These are phyloP conservation scores for Candida buenavistaensis DNA, from an alignment of 1,139 yeast genomes.

Conservation along the genomic window DNA sequence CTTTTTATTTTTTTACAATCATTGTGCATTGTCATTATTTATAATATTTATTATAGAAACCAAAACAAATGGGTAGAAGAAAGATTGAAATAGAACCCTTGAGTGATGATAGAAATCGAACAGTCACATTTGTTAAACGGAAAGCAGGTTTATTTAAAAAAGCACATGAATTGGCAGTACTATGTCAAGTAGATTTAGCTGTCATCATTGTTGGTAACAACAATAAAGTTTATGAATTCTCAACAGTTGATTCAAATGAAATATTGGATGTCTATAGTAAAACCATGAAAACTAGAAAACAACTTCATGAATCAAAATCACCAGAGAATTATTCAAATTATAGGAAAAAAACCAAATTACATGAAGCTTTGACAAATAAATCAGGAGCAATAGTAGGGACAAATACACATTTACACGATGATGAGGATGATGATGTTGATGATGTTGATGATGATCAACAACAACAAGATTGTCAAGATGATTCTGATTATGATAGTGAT, in stretches of 20 bases:
- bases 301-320: slow-evolving; percentile 56
- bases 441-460: slow-evolving; percentile 10
- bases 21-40: too few relatives aligned
- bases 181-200: slow-evolving; percentile 92
- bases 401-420: slow-evolving; percentile 13
- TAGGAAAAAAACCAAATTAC: slow-evolving; percentile 31
- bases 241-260: slow-evolving; percentile 67
- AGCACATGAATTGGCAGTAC: slow-evolving; percentile 90
- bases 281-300: slow-evolving; percentile 20
- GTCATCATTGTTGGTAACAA: slow-evolving; percentile 87
- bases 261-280: slow-evolving; percentile 54
- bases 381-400: slow-evolving; percentile 14
- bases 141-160: slow-evolving; percentile 95
- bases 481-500: slow-evolving; percentile 31
- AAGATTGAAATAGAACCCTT: slow-evolving; percentile 93
- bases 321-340: slow-evolving; percentile 60
- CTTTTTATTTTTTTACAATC: not conserved
- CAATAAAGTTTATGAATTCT: slow-evolving; percentile 77
- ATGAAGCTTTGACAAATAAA: slow-evolving; percentile 16
- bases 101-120: slow-evolving; percentile 82
- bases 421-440: slow-evolving; percentile 16
- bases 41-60: too few relatives aligned
- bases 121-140: slow-evolving; percentile 89
- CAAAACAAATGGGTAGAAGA: slow-evolving; percentile 80
- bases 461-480: slow-evolving; percentile 24